A percentile compares a stretch with the other conserved stretches of the same genome.
phyloP scores from a whole-genome alignment of 1,284 basidiomycete species.

The Blastosporella zonata region DNA sequence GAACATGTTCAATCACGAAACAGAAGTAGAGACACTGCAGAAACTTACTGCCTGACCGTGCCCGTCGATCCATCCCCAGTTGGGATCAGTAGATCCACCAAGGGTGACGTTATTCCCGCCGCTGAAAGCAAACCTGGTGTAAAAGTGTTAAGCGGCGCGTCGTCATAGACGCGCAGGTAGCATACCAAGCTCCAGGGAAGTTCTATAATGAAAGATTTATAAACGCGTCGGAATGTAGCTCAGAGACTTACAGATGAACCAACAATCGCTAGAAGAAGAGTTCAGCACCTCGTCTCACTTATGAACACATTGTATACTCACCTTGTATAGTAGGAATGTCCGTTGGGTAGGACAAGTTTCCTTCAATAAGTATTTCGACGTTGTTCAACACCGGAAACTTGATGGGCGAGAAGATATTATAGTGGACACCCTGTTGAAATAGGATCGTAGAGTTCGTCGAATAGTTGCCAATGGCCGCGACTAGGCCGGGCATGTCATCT shows the following conservation, averaged over 20 bases:
- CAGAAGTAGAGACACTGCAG: not conserved
- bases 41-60: conserved; percentile 51
- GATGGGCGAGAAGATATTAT: conserved; percentile 59
- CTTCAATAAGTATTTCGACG: conserved; percentile 55
- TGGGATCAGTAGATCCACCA: conserved; percentile 47
- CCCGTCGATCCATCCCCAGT: conserved; percentile 61
- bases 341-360: conserved; percentile 54
- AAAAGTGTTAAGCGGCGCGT: not conserved
- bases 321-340: conserved; percentile 56
- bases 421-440: conserved; percentile 52
- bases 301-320: conserved; percentile 16
- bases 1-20: not conserved
- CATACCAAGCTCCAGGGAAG: conserved; percentile 49
- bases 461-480: conserved; percentile 39
- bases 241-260: conserved; percentile 37
- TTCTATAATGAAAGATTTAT: conserved; percentile 25
- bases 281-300: not conserved
- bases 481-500: conserved; percentile 52
- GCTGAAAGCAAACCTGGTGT: conserved; percentile 45
- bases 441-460: conserved; percentile 50
- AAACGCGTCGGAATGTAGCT: not conserved
- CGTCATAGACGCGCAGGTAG: not conserved
- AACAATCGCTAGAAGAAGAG: conserved; percentile 34
- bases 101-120: conserved; percentile 59
- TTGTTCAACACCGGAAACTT: conserved; percentile 54